Evolutionary conservation across 345 rosid species (phyloP).

Genomic region (Gossypium ekmanianum): DNA sequence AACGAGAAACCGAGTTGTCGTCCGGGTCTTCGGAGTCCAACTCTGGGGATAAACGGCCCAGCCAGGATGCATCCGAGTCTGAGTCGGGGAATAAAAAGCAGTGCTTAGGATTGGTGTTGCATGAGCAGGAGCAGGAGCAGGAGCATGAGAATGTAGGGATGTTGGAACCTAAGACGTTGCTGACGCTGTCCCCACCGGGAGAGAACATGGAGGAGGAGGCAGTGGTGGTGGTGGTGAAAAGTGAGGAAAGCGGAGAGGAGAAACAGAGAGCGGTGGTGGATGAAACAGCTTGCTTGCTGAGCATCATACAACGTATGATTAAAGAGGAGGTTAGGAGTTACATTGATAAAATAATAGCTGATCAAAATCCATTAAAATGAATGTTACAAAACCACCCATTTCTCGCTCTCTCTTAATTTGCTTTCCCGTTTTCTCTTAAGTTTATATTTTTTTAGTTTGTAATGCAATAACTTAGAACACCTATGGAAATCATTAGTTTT

Average conservation of each 20-base stretch:
- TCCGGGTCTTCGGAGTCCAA: constrained; percentile 35
- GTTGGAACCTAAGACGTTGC: constrained; percentile 31
- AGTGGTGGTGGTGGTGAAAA: background rate
- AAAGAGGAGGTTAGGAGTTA: constrained; percentile 49
- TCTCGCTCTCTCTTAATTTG: background rate
- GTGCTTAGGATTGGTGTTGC: constrained; percentile 21
- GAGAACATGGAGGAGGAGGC: constrained; percentile 6
- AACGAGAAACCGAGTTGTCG: constrained; percentile 23
- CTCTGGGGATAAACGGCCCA: constrained; percentile 23
- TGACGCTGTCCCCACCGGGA: constrained; percentile 51
- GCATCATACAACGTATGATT: constrained; percentile 46
- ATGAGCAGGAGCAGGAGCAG: background rate
- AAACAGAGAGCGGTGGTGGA: constrained; percentile 19
- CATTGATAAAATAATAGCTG: constrained; percentile 27
- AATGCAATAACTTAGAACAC: background rate
- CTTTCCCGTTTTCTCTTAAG: background rate
- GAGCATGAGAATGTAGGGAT: constrained; percentile 7
- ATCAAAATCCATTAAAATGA: background rate
- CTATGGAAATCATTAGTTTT: background rate
- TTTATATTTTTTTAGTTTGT: background rate
- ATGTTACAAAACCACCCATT: background rate
- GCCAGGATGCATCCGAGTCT: constrained; percentile 22
- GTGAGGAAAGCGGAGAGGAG: background rate
- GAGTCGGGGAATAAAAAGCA: constrained; percentile 33
- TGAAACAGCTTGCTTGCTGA: constrained; percentile 31